Evolutionary conservation across 202 grass and related monocot species (phyloP).

Genomic region (Carex sylvatica): DNA sequence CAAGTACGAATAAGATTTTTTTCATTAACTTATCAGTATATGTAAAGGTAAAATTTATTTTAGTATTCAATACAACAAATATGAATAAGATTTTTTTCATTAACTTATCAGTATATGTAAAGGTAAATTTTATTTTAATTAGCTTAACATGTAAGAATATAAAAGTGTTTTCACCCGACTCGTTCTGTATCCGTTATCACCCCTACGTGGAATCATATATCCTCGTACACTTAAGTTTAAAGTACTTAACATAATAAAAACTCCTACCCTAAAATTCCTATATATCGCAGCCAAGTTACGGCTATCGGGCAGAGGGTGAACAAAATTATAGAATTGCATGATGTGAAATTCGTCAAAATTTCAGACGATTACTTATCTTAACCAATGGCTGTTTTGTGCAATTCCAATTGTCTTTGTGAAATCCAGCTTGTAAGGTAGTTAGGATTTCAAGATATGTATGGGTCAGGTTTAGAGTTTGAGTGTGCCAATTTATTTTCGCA

Average conservation of each 20-base stretch:
- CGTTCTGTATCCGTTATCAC: no score
- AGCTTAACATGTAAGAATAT: no score
- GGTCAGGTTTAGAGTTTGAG: slow-evolving; percentile 19
- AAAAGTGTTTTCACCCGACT: no score
- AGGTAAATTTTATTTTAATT: no score
- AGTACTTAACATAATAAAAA: no score
- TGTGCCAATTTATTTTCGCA: neutral
- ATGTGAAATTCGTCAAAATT: neutral
- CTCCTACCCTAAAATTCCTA: neutral
- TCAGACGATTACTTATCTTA: neutral
- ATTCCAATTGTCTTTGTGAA: slow-evolving; percentile 16
- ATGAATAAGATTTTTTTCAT: no score
- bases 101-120: no score
- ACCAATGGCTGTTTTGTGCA: neutral
- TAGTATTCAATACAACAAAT: no score
- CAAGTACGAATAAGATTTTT: no score
- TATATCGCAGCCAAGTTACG: no score
- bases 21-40: no score
- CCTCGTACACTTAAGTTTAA: neutral
- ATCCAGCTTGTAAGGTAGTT: slow-evolving; percentile 16
- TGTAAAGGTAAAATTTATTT: no score
- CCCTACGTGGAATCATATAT: neutral
- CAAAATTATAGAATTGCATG: neutral
- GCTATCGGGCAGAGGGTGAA: neutral
- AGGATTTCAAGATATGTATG: slow-evolving; percentile 27